Conservation (phyloP, 2,329 filamentous ascomycete genomes). For the Pestalotiopsis sp. region DNA sequence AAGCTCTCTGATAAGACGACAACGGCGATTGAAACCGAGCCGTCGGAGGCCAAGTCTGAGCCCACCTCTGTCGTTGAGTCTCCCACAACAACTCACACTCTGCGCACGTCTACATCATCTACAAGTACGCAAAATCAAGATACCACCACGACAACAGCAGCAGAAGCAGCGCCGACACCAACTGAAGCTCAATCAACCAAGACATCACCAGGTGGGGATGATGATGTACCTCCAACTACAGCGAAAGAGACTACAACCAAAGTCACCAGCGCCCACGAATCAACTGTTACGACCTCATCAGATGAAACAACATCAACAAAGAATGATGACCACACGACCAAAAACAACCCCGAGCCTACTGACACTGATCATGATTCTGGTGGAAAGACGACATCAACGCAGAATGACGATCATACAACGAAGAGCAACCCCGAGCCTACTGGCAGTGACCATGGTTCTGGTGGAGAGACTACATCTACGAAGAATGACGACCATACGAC, state of each 20-base stretch:
- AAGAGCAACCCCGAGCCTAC: background rate
- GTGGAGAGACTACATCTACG: background rate
- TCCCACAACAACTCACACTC: background rate
- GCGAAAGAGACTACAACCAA: background rate
- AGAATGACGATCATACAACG: background rate
- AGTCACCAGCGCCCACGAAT: background rate
- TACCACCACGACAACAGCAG: background rate
- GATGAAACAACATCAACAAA: background rate
- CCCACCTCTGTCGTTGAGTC: background rate
- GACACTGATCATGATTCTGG: background rate
- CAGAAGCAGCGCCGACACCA: background rate
- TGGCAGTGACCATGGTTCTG: background rate
- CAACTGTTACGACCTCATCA: background rate
- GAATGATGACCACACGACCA: background rate
- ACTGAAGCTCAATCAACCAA: background rate
- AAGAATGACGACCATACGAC: background rate
- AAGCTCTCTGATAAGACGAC: background rate
- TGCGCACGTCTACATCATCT: background rate
- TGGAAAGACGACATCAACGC: background rate
- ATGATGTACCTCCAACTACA: background rate
- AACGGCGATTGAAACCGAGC: background rate
- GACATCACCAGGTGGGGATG: background rate
- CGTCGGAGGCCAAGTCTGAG: background rate
- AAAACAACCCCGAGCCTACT: background rate
- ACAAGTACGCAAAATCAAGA: background rate